These are phyloP conservation scores for Scutellaria galericulata DNA, from an alignment of 257 asterid species.

Conservation along the genomic window DNA sequence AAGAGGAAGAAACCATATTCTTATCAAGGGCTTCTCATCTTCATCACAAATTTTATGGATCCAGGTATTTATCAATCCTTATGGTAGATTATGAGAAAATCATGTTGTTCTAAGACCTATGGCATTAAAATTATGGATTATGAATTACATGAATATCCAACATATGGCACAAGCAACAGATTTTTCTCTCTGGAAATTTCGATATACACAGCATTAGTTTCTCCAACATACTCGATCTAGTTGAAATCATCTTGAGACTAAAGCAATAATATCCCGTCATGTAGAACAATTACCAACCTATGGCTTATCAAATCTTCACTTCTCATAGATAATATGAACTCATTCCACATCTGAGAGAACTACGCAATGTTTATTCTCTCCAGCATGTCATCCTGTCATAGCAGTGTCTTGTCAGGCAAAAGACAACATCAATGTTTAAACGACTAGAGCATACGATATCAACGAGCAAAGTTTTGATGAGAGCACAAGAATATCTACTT, in stretches of 20 bases:
- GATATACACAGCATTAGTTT: slow-evolving; percentile 31
- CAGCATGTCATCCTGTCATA: slow-evolving; percentile 67
- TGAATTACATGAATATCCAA: too few species aligned
- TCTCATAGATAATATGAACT: slow-evolving; percentile 89
- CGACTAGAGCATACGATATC: not conserved
- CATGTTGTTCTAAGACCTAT: too few species aligned
- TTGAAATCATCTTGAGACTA: slow-evolving; percentile 14
- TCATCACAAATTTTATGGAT: too few species aligned
- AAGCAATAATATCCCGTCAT: slow-evolving; percentile 12
- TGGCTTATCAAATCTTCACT: slow-evolving; percentile 91
- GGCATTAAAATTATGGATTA: too few species aligned
- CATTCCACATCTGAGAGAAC: slow-evolving; percentile 99
- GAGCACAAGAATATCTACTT: slow-evolving; percentile 36
- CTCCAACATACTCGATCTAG: too few species aligned
- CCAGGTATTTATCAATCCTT: too few species aligned
- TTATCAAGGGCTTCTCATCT: too few species aligned
- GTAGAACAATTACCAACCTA: slow-evolving; percentile 50
- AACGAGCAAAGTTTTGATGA: slow-evolving; percentile 14
- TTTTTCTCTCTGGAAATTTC: slow-evolving; percentile 75
- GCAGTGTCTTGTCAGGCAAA: slow-evolving; percentile 34
- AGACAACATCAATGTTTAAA: not conserved
- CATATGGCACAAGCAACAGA: slow-evolving; percentile 78
- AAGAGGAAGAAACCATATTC: too few species aligned
- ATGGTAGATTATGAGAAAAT: too few species aligned
- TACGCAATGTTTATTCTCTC: slow-evolving; percentile 81